Evolutionary conservation across 176 grass and related monocot species (phyloP), one percentile per base, ranked within the genome.

Genomic region (Leersia perrieri): DNA sequence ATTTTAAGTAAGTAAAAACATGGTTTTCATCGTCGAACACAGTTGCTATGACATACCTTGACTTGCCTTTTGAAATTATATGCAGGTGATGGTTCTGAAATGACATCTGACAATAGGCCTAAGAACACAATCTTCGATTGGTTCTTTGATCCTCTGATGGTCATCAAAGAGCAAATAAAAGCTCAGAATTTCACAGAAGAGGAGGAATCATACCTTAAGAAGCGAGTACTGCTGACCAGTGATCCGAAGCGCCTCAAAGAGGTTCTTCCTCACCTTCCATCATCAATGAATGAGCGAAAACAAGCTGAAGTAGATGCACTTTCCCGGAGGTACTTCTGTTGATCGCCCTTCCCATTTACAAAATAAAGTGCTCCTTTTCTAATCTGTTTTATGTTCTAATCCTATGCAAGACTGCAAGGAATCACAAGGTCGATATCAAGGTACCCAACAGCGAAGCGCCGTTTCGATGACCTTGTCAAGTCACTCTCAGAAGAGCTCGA

Each of bases 111-210:
- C 22, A 91, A 99, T 67, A 88, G 88, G 84, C 87, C 96, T 30
- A 95, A 87, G 57, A 83, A 84, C 78, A 85, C 67, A 51, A 35
- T 99, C 9, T 99, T 90, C 11, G 90, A 88, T 72, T 99, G 96
- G 93, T 99, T 99, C 81, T 99, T 99, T 60, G 93, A 95, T 38
- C 96, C 96, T 75, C 67, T 99, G 33, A 88, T 99, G 82, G 73
- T 99, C 40, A 90, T 95, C 80, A 99, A 95, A 88, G 92, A 95
- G 20, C 96, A 95, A 86, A 91, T 99, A 51, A 95, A 88, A 86
- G 87, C 90, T 26, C 76, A 91, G 60, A 90, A 99, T 27, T 95
- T 93, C 66, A 82, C 93, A 33, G 86, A 90, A 77, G 93, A 90
- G 47, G 96, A 98, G 82, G 90, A 99, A 86, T 60, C 77, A 23